These are phyloP conservation scores for Takashimella koratensis DNA, from an alignment of 1,284 basidiomycete species.

Conservation along the genomic window DNA sequence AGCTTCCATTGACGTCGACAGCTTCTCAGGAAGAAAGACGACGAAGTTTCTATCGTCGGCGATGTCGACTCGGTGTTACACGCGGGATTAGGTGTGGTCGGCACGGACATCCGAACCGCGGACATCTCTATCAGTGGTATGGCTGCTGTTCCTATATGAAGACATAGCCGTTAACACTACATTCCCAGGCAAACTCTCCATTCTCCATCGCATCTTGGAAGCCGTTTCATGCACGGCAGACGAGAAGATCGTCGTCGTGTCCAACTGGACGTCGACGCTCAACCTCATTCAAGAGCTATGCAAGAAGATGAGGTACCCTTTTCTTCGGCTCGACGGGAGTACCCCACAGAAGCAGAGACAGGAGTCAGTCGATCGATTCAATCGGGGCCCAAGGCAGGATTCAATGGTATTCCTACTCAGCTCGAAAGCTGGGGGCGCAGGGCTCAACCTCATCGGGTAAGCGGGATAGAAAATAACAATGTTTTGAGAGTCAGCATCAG, in stretches of 20 bases:
- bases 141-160: too few relatives aligned
- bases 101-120: neutral
- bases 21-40: constrained; percentile 69
- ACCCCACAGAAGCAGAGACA: constrained; percentile 77
- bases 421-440: constrained; percentile 92
- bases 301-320: constrained; percentile 69
- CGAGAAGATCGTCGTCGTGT: constrained; percentile 91
- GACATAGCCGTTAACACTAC: too few relatives aligned
- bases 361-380: constrained; percentile 49
- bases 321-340: constrained; percentile 82
- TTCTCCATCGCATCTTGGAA: constrained; percentile 69
- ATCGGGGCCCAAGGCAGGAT: constrained; percentile 26
- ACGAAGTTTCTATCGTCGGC: constrained; percentile 40
- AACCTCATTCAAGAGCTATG: constrained; percentile 87
- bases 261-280: constrained; percentile 85
- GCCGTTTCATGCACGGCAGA: constrained; percentile 64
- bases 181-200: constrained; percentile 66
- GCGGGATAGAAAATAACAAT: too few relatives aligned
- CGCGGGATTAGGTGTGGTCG: neutral
- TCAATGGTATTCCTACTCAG: constrained; percentile 82
- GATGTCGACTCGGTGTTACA: constrained; percentile 46
- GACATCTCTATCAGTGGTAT: constrained; percentile 13
- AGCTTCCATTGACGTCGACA: constrained; percentile 21
- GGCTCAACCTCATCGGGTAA: constrained; percentile 77
- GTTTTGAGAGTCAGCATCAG: too few relatives aligned